Conservation (phyloP, 2,329 filamentous ascomycete genomes). For the Rutstroemia sp. region DNA sequence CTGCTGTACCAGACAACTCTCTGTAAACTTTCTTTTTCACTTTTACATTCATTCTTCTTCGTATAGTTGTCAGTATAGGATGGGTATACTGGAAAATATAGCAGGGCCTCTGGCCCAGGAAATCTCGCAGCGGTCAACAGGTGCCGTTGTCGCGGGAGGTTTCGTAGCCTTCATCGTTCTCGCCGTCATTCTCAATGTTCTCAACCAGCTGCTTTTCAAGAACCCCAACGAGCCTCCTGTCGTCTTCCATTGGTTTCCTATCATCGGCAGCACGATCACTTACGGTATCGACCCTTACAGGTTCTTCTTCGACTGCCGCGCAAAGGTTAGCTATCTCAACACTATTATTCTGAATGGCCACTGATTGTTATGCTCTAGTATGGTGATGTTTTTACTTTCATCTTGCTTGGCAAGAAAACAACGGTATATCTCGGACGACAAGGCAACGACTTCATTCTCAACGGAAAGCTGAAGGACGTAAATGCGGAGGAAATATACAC, state of each 20-base stretch:
- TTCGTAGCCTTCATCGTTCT: conserved; percentile 38
- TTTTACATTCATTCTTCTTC: background rate
- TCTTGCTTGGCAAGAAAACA: conserved; percentile 81
- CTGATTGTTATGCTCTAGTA: conserved; percentile 44
- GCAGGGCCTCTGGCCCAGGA: conserved; percentile 24
- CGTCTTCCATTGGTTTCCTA: conserved; percentile 74
- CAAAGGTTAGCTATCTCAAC: conserved; percentile 56
- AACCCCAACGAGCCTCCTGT: conserved; percentile 75
- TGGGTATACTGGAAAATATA: conserved; percentile 27
- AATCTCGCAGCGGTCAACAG: conserved; percentile 23
- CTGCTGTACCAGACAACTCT: background rate
- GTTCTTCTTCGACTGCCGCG: conserved; percentile 69
- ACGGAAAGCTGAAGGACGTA: conserved; percentile 83
- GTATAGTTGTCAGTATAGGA: conserved; percentile 5
- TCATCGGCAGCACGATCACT: conserved; percentile 83
- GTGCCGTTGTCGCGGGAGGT: conserved; percentile 21
- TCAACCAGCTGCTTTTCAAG: conserved; percentile 71
- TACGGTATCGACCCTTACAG: conserved; percentile 92
- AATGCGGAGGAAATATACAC: conserved; percentile 88
- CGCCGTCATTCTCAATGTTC: conserved; percentile 68
- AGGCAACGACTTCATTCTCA: conserved; percentile 87
- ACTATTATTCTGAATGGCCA: conserved; percentile 4
- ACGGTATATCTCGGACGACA: conserved; percentile 76
- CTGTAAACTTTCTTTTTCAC: background rate
- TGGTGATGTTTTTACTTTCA: conserved; percentile 84